Percentiles rank a stretch among this genome's conserved stretches.
Evolutionary conservation across 108 stramenopile genomes (phyloP).

Genomic region (Bacterosira constricta): DNA sequence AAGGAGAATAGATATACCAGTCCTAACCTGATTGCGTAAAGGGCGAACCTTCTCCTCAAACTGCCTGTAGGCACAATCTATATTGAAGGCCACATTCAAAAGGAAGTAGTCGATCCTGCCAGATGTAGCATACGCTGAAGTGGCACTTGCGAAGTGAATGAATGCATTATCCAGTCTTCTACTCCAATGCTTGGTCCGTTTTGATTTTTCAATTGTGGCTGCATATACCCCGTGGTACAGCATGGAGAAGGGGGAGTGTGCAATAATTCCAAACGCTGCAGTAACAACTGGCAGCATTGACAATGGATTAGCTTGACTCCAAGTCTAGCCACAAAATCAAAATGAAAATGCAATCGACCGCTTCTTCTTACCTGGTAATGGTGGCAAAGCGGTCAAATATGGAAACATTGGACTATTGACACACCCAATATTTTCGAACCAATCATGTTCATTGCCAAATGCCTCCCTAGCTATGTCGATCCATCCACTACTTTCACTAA

Average conservation of each 20-base stretch:
- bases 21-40: constrained; percentile 57
- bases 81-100: constrained; percentile 57
- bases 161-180: constrained; percentile 80
- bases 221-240: constrained; percentile 70
- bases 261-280: constrained; percentile 51
- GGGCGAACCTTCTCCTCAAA: constrained; percentile 58
- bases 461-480: constrained; percentile 20
- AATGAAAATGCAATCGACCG: too few relatives aligned
- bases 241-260: constrained; percentile 72
- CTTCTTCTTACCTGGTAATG: too few relatives aligned
- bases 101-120: constrained; percentile 69
- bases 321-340: too few relatives aligned
- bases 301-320: too few relatives aligned
- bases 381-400: constrained; percentile 67
- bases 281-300: constrained; percentile 54
- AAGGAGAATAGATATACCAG: constrained; percentile 57
- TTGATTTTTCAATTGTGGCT: constrained; percentile 47
- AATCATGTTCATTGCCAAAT: constrained; percentile 24
- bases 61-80: constrained; percentile 63
- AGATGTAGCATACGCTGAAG: constrained; percentile 64
- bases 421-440: constrained; percentile 33
- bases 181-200: constrained; percentile 77
- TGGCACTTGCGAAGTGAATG: constrained; percentile 72
- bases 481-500: constrained; percentile 12
- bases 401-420: constrained; percentile 53